Evolutionary conservation across 108 stramenopile genomes (phyloP), one percentile per base, ranked within the genome.

Genomic region (Cyclotella sp.): DNA sequence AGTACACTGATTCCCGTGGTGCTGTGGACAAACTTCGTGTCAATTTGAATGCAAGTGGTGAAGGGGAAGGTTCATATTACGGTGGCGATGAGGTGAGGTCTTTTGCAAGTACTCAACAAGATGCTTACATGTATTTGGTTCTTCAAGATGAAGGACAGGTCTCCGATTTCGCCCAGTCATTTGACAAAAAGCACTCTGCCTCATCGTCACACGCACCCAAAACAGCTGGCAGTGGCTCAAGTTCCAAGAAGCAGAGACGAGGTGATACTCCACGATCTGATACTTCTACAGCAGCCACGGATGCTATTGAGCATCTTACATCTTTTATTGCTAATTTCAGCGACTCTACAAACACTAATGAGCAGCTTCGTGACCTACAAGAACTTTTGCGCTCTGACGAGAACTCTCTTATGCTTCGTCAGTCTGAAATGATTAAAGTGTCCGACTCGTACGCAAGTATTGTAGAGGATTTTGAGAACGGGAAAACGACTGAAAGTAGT

Each of bases 41-140:
- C 34, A 61, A 39, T 14, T n/a, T 61, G 12, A 12, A 4, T 10
- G 5, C 0, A 13, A 61, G 60, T 61, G 60, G 60, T 9, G 34
- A 61, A 39, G 60, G 60, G 30, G 3, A 61, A 30, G 60, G 60
- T 13, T 30, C 29, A 12, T 9, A 39, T 30, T 30, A 11, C 34
- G 30, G 60, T 34, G 29, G n/a, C 6, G 34, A 34, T 15, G 1
- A 13, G 12, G 29, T 61, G 12, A 61, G n/a, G 30, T 9, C 30
- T 15, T 30, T 9, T 8, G 30, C 34, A 0, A 39, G 1, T n/a
- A 39, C 29, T 15, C 11, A 30, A 29, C 30, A 39, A 39, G 60
- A 61, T 61, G 29, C 34, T 15, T 61, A 61, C 60, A 61, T 39
- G 29, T 61, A 34, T n/a, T 39, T 61, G 30, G 34, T n/a, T 39